These are phyloP conservation scores for Fusarium pininemorale DNA, from an alignment of 2,329 filamentous ascomycete genomes.

Conservation along the genomic window DNA sequence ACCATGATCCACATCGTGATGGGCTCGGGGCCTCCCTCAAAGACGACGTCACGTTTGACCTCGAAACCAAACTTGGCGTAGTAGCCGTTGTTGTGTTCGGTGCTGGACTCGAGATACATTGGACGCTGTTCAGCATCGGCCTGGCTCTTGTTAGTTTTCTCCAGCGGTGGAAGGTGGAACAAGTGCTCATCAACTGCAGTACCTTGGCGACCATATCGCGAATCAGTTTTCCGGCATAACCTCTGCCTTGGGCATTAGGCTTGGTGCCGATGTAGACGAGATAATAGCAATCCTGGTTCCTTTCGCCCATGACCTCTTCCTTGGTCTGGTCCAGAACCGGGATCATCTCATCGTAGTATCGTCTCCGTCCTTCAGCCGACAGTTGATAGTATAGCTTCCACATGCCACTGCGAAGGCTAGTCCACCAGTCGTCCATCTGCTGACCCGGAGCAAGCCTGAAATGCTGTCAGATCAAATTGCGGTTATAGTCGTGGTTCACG, in stretches of 20 bases:
- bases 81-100: conserved; percentile 72
- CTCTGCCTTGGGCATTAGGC: conserved; percentile 73
- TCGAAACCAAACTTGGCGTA: conserved; percentile 82
- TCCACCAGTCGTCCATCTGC: conserved; percentile 77
- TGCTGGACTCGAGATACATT: conserved; percentile 83
- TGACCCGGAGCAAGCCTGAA: conserved; percentile 78
- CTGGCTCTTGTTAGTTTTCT: conserved; percentile 46
- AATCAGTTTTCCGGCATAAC: conserved; percentile 77
- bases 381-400: conserved; percentile 82
- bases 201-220: conserved; percentile 73
- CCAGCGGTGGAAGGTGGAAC: neutral
- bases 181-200: conserved; percentile 38
- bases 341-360: conserved; percentile 81
- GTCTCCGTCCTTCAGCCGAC: conserved; percentile 73
- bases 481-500: conserved; percentile 43
- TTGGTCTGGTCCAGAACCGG: conserved; percentile 80
- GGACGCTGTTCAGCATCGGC: conserved; percentile 74
- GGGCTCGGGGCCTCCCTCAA: conserved; percentile 66
- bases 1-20: conserved; percentile 84
- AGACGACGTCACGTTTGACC: conserved; percentile 67
- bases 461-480: neutral
- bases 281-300: conserved; percentile 78
- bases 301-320: conserved; percentile 70
- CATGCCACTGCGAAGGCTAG: conserved; percentile 77
- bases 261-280: conserved; percentile 85